phyloP scores from a whole-genome alignment of 257 asterid species.

The Fraxinus quadrangulata region DNA sequence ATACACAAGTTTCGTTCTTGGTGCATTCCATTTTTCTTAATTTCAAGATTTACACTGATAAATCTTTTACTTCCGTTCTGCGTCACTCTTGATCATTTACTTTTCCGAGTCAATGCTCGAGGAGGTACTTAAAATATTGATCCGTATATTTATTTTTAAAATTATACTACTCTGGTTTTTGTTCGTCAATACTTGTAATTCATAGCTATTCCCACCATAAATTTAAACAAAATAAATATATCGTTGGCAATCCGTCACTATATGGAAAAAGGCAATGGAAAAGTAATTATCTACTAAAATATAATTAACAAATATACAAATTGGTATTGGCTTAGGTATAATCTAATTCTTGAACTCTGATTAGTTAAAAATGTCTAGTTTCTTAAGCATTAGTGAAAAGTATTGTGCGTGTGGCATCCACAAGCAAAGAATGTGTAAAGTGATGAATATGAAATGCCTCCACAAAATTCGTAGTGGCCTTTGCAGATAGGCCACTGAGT shows the following conservation, averaged over 20 bases:
- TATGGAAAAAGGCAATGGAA: not conserved
- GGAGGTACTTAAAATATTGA: too few species aligned
- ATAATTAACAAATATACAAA: not conserved
- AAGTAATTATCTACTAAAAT: not conserved
- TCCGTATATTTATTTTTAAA: too few species aligned
- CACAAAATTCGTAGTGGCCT: constrained; percentile 29
- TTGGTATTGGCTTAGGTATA: constrained; percentile 10
- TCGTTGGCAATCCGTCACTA: not conserved
- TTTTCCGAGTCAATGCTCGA: too few species aligned
- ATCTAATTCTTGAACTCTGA: not conserved
- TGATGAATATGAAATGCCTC: constrained; percentile 11
- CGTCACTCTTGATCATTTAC: too few species aligned
- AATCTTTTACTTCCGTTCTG: too few species aligned
- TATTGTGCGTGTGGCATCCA: constrained; percentile 50
- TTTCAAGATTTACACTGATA: too few species aligned
- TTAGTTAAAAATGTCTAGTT: not conserved
- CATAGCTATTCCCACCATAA: too few species aligned
- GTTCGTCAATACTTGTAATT: too few species aligned
- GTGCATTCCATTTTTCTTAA: too few species aligned
- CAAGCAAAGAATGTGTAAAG: constrained; percentile 30
- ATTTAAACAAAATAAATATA: not conserved
- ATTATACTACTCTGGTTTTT: too few species aligned
- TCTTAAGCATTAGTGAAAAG: constrained; percentile 12
- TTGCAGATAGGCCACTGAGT: not conserved
- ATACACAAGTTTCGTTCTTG: too few species aligned